phyloP scores from a whole-genome alignment of 2,329 filamentous ascomycete species.

The Sporothrix globosa region DNA sequence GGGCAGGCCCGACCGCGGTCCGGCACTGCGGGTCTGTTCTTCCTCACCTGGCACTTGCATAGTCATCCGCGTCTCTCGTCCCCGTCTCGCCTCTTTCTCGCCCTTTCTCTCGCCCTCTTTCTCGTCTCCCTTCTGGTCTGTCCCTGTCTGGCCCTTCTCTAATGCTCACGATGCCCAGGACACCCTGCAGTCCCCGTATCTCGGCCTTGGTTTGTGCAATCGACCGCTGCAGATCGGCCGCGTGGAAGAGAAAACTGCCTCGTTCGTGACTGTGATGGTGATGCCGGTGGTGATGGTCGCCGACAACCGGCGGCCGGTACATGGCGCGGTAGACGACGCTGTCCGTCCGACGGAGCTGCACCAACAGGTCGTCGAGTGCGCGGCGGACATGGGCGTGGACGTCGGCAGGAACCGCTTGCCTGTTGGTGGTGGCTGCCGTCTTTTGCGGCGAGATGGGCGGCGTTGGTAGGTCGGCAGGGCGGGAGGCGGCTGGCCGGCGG shows the following conservation, averaged over 20 bases:
- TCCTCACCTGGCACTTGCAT: neutral
- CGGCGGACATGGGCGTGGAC: neutral
- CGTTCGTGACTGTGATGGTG: neutral
- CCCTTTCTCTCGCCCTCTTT: neutral
- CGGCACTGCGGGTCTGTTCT: neutral
- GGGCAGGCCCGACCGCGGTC: neutral
- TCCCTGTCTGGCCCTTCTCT: neutral
- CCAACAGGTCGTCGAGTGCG: conserved; percentile 29
- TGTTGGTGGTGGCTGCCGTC: neutral
- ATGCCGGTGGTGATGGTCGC: neutral
- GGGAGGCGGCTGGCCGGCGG: neutral
- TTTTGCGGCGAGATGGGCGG: conserved; percentile 4
- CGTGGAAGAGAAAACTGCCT: neutral
- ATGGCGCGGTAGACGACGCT: conserved; percentile 25
- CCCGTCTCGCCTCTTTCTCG: neutral
- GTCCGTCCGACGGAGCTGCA: conserved; percentile 29
- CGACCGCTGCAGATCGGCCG: conserved; percentile 20
- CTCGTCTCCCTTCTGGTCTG: neutral
- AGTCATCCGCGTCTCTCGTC: neutral
- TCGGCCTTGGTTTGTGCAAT: conserved; percentile 19
- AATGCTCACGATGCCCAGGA: neutral
- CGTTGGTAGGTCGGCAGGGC: conserved; percentile 3
- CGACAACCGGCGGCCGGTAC: conserved; percentile 15
- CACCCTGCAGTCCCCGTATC: neutral
- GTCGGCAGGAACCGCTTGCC: neutral